These are phyloP conservation scores for Samsoniella hepiali DNA, from an alignment of 2,329 filamentous ascomycete species.

Conservation along the genomic window DNA sequence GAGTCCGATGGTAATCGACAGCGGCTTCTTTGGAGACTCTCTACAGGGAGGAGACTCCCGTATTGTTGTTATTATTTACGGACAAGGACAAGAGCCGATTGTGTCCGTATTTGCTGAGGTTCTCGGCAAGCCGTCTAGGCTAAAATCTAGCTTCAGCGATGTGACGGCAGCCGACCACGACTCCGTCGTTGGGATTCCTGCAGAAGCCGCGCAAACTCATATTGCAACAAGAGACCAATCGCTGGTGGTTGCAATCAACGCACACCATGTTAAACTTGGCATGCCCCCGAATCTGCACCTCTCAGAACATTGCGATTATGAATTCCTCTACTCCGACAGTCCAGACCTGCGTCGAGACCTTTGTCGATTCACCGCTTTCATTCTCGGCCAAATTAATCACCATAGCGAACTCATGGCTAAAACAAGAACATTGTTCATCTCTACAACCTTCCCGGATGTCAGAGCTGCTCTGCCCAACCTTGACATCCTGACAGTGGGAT, in stretches of 20 bases:
- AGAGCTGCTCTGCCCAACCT: conserved; percentile 78
- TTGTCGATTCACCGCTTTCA: conserved; percentile 74
- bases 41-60: conserved; percentile 53
- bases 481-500: conserved; percentile 81
- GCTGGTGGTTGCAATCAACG: conserved; percentile 67
- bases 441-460: conserved; percentile 84
- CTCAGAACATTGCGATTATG: conserved; percentile 73
- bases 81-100: conserved; percentile 68
- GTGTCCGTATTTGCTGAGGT: conserved; percentile 75
- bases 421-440: conserved; percentile 77
- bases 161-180: conserved; percentile 54
- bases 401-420: conserved; percentile 77
- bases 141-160: conserved; percentile 53
- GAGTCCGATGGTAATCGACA: conserved; percentile 34
- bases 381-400: conserved; percentile 73
- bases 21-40: conserved; percentile 43
- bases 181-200: conserved; percentile 65
- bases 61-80: conserved; percentile 66
- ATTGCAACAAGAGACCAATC: conserved; percentile 56
- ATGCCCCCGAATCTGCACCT: conserved; percentile 65
- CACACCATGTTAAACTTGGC: conserved; percentile 69
- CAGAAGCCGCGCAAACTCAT: conserved; percentile 53
- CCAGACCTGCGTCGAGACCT: conserved; percentile 73
- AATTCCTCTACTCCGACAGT: conserved; percentile 75
- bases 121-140: conserved; percentile 67